Conservation (phyloP, 805 yeast species). For the Jamesozyma lodderae region DNA sequence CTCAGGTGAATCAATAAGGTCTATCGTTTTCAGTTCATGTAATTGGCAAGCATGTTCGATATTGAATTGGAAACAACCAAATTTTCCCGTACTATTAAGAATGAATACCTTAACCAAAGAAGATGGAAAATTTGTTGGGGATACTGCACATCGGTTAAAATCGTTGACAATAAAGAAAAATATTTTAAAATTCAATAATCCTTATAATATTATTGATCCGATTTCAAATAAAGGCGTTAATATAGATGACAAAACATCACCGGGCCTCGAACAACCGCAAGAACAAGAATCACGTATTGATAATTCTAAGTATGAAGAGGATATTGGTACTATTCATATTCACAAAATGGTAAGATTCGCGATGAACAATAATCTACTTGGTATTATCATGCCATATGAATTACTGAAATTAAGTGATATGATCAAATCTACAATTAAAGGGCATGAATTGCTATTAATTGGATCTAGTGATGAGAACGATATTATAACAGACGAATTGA, state of each 20-base stretch:
- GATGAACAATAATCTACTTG: conserved; percentile 71
- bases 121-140: conserved; percentile 15
- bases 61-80: conserved; percentile 97
- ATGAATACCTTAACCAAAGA: conserved; percentile 51
- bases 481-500: conserved; percentile 10
- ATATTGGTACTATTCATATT: conserved; percentile 28
- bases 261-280: no score
- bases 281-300: not conserved
- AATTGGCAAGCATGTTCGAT: conserved; percentile 89
- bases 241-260: no score
- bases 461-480: conserved; percentile 39
- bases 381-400: conserved; percentile 67
- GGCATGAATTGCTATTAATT: conserved; percentile 76
- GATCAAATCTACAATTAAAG: conserved; percentile 62
- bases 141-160: conserved; percentile 26
- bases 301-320: not conserved
- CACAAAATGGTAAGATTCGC: conserved; percentile 81
- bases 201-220: no score
- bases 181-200: no score
- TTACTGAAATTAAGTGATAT: conserved; percentile 67
- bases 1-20: conserved; percentile 37
- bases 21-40: conserved; percentile 75
- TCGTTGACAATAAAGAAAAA: conserved; percentile 17
- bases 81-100: conserved; percentile 85
- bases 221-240: no score